Evolutionary conservation across 257 asterid genomes (phyloP), one percentile per base, ranked within the genome.

Genomic region (Salvia hispanica): DNA sequence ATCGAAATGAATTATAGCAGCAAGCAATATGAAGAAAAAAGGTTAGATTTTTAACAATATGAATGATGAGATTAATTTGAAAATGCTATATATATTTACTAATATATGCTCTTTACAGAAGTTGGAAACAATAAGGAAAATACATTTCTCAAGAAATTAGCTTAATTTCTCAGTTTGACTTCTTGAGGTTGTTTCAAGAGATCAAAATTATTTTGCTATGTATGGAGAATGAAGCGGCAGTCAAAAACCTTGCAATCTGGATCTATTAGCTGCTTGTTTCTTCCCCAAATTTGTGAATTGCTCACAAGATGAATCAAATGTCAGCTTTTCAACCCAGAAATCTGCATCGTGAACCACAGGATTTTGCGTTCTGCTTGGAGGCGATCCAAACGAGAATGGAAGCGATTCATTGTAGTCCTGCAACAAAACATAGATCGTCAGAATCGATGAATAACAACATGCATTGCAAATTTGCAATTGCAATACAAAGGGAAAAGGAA

Each of bases 271-370:
- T 11, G 61, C 61, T 31, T 55, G 61, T 28, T 55, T 55, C 61
- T 55, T 55, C 61, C 61, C 61, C 61, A 55, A 11, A 2, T 55
- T 28, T 55, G 3, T 31, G 42, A 28, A 55, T 55, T 55, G 42
- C 18, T 31, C 42, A 11, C 5, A 31, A 28, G 60, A 55, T 55
- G 60, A 25, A 9, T 39, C 0, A 28, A 55, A 28, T n/a, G 16
- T 55, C 5, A 55, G 16, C 60, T 55, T 55, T 11, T 28, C 60
- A 2, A 25, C 16, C 40, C 83, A 59, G 33, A 84, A 84, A 71
- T 67, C 64, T 54, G 68, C 75, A 58, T 84, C 90, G 21, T 67
- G 82, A n/a, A 72, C 73, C 4, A 82, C 6, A 48, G 90, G 90
- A 64, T 82, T 77, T 37, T 67, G 21, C 28, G 76, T 67, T 64